A percentile compares a stretch with the other conserved stretches of the same genome.
Evolutionary conservation across 2,329 filamentous ascomycete genomes (phyloP).

Genomic region (Epichloe sylvatica): DNA sequence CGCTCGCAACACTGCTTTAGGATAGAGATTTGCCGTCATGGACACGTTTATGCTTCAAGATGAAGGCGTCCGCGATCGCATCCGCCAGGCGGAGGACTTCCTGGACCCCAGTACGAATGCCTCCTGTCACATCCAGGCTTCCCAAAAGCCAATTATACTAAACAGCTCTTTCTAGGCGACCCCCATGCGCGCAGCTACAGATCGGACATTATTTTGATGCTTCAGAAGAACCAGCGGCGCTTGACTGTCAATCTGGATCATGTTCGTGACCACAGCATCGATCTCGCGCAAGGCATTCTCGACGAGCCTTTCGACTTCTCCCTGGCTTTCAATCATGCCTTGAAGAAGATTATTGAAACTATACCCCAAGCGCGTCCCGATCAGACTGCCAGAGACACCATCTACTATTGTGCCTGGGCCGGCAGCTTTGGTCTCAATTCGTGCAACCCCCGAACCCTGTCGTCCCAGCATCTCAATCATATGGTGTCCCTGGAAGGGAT

Average conservation of each 20-base stretch:
- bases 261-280: constrained; percentile 72
- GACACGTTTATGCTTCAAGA: constrained; percentile 65
- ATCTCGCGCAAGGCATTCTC: constrained; percentile 67
- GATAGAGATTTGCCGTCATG: constrained; percentile 33
- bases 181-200: constrained; percentile 59
- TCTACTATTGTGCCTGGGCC: constrained; percentile 95
- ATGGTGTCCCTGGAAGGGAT: constrained; percentile 98
- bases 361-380: constrained; percentile 61
- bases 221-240: constrained; percentile 51
- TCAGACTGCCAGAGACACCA: constrained; percentile 62
- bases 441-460: constrained; percentile 81
- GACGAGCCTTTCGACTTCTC: constrained; percentile 78
- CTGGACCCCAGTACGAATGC: constrained; percentile 70
- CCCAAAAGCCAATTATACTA: neutral
- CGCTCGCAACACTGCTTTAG: neutral
- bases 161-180: constrained; percentile 25
- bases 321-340: constrained; percentile 75
- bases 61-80: constrained; percentile 69
- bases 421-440: constrained; percentile 91
- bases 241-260: constrained; percentile 73
- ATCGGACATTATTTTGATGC: constrained; percentile 71
- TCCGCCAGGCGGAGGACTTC: constrained; percentile 81
- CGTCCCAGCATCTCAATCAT: constrained; percentile 78
- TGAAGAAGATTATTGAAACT: constrained; percentile 77
- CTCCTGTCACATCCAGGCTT: neutral